Percentiles rank a stretch among this genome's conserved stretches.
These are phyloP conservation scores for Candida railenensis DNA, from an alignment of 805 yeast species.

Conservation along the genomic window DNA sequence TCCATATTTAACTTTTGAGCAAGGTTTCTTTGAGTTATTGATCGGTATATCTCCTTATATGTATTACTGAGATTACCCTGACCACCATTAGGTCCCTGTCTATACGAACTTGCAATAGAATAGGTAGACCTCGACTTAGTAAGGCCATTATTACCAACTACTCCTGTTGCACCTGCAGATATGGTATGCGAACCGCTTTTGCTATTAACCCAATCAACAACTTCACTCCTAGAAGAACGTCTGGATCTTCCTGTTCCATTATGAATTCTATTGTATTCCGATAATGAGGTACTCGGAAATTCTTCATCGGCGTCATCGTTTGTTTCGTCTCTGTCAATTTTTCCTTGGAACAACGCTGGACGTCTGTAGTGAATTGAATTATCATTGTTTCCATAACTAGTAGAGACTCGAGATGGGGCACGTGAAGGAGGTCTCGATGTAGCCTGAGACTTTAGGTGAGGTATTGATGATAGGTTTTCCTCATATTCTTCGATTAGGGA, in stretches of 20 bases:
- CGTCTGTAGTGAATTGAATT: constrained; percentile 5
- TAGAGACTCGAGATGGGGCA: constrained; percentile 20
- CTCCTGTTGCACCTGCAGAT: not conserved
- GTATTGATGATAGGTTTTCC: constrained; percentile 35
- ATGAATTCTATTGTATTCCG: constrained; percentile 31
- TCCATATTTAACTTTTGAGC: constrained; percentile 15
- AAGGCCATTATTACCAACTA: not conserved
- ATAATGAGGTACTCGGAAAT: constrained; percentile 35
- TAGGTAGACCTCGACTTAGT: constrained; percentile 22
- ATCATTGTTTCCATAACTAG: constrained; percentile 2
- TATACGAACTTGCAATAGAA: constrained; percentile 15
- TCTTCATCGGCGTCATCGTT: constrained; percentile 16
- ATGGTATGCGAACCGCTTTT: not conserved
- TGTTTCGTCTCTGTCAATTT: constrained; percentile 8
- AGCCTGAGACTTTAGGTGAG: constrained; percentile 22
- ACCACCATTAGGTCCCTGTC: constrained; percentile 6
- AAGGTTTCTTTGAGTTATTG: constrained; percentile 35
- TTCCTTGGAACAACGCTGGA: constrained; percentile 7
- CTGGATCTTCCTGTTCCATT: constrained; percentile 25
- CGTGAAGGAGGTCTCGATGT: constrained; percentile 26
- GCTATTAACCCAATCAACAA: constrained; percentile 6
- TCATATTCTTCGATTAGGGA: constrained; percentile 44
- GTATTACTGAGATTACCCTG: constrained; percentile 25
- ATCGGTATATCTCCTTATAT: constrained; percentile 33
- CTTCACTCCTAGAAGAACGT: constrained; percentile 39